Conservation (phyloP, 169 alveolate genomes). For the Plasmodium vivax region DNA sequence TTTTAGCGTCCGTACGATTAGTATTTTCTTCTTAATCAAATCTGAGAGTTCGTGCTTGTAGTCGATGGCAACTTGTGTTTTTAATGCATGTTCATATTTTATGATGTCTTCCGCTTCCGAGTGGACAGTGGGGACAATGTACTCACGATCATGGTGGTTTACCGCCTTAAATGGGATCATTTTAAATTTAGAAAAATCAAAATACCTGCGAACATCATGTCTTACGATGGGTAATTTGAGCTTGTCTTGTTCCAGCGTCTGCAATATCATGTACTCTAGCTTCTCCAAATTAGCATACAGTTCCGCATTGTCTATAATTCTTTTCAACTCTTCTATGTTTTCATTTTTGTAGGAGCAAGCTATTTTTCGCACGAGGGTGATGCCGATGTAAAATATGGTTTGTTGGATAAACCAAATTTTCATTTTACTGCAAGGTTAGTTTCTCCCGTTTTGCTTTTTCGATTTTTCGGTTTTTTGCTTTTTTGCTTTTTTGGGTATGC, state of each 20-base stretch:
- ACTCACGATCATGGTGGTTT: background rate
- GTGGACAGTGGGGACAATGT: conserved; percentile 1
- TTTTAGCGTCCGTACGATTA: conserved; percentile 44
- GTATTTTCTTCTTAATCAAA: conserved; percentile 12
- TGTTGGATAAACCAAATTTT: conserved; percentile 34
- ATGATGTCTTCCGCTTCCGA: conserved; percentile 30
- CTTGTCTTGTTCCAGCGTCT: conserved; percentile 29
- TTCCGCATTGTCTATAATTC: conserved; percentile 17
- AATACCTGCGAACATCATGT: background rate
- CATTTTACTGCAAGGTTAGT: conserved; percentile 19
- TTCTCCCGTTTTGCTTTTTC: background rate
- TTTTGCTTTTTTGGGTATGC: background rate
- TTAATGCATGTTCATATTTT: conserved; percentile 36
- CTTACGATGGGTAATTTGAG: conserved; percentile 38
- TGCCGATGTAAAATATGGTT: conserved; percentile 16
- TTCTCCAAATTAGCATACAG: background rate
- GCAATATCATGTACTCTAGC: conserved; percentile 13
- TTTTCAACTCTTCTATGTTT: conserved; percentile 39
- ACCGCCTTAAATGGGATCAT: background rate
- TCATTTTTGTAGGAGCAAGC: conserved; percentile 14
- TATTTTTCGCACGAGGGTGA: conserved; percentile 9
- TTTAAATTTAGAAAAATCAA: conserved; percentile 21
- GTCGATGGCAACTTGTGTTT: conserved; percentile 1
- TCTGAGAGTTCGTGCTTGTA: conserved; percentile 22
- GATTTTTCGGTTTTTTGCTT: background rate